Percentiles rank a stretch among this genome's conserved stretches.
phyloP scores from a whole-genome alignment of 345 rosid genomes.

The Moringa oleifera region DNA sequence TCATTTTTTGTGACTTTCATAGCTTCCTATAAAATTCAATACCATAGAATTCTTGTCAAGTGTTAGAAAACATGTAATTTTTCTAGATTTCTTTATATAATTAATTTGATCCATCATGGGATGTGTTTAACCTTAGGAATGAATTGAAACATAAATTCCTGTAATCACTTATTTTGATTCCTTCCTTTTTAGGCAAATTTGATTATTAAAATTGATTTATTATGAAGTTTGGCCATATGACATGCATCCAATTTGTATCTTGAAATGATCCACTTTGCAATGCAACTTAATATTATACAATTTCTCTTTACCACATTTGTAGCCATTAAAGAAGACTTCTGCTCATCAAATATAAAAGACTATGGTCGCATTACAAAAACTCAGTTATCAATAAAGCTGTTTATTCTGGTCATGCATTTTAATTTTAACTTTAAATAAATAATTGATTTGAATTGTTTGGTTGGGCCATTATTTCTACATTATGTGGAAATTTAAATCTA shows the following conservation, averaged over 20 bases:
- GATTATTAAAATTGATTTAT: not conserved
- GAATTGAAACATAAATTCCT: too few relatives aligned
- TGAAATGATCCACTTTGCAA: slow-evolving; percentile 17
- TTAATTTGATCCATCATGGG: too few relatives aligned
- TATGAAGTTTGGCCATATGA: not conserved
- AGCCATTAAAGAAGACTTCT: slow-evolving; percentile 72
- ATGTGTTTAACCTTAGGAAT: too few relatives aligned
- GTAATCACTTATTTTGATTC: too few relatives aligned
- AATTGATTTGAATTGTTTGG: not conserved
- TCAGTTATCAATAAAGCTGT: slow-evolving; percentile 26
- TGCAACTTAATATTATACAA: slow-evolving; percentile 23
- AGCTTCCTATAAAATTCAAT: too few relatives aligned
- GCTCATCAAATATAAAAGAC: slow-evolving; percentile 63
- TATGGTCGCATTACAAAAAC: slow-evolving; percentile 64
- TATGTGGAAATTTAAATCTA: not conserved
- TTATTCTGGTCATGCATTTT: not conserved
- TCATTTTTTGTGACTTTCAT: too few relatives aligned
- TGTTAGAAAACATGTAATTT: too few relatives aligned
- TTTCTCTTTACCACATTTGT: slow-evolving; percentile 37
- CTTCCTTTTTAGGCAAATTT: not conserved
- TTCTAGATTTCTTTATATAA: too few relatives aligned
- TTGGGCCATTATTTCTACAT: not conserved
- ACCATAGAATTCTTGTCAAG: too few relatives aligned
- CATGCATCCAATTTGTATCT: slow-evolving; percentile 11
- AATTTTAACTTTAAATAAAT: not conserved